Evolutionary conservation across 1,139 yeast species (phyloP).

Genomic region (Schwanniomyces etchellsii): DNA sequence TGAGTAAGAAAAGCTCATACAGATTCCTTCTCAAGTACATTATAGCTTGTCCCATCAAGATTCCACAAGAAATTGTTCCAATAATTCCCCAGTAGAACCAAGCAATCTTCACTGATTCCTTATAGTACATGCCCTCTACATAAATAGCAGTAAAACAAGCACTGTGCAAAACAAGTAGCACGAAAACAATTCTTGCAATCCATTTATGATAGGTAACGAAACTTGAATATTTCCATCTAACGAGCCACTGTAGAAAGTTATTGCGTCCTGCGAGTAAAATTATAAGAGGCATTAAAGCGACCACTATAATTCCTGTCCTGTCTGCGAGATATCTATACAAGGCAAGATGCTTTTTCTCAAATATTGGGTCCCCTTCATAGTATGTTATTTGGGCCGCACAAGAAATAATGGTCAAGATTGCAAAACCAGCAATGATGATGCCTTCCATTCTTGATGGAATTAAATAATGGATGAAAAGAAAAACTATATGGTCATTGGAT

Average conservation of each 20-base stretch:
- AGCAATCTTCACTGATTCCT: slow-evolving; percentile 11
- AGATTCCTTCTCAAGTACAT: slow-evolving; percentile 33
- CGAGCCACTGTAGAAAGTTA: slow-evolving; percentile 37
- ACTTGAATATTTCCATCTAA: slow-evolving; percentile 32
- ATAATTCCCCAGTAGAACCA: slow-evolving; percentile 27
- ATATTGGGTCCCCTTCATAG: slow-evolving; percentile 20
- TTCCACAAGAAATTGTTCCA: slow-evolving; percentile 21
- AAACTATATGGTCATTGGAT: slow-evolving; percentile 15
- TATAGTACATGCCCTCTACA: slow-evolving; percentile 8
- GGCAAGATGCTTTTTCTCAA: slow-evolving; percentile 11
- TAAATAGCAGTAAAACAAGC: slow-evolving; percentile 24
- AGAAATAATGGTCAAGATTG: slow-evolving; percentile 39
- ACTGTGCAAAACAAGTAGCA: slow-evolving; percentile 28
- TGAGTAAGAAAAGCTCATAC: slow-evolving; percentile 38
- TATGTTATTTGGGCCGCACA: slow-evolving; percentile 16
- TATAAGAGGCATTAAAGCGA: slow-evolving; percentile 26
- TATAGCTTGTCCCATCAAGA: slow-evolving; percentile 33
- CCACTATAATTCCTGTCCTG: slow-evolving; percentile 28
- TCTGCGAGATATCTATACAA: slow-evolving; percentile 25
- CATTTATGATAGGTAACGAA: slow-evolving; percentile 34
- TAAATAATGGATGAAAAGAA: slow-evolving; percentile 16
- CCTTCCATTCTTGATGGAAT: slow-evolving; percentile 27
- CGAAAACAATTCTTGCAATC: slow-evolving; percentile 27
- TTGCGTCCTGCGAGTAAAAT: slow-evolving; percentile 41
- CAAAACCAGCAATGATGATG: slow-evolving; percentile 29